These are phyloP conservation scores for Dactylonectria macrodidyma DNA, from an alignment of 2,329 filamentous ascomycete species.

Conservation along the genomic window DNA sequence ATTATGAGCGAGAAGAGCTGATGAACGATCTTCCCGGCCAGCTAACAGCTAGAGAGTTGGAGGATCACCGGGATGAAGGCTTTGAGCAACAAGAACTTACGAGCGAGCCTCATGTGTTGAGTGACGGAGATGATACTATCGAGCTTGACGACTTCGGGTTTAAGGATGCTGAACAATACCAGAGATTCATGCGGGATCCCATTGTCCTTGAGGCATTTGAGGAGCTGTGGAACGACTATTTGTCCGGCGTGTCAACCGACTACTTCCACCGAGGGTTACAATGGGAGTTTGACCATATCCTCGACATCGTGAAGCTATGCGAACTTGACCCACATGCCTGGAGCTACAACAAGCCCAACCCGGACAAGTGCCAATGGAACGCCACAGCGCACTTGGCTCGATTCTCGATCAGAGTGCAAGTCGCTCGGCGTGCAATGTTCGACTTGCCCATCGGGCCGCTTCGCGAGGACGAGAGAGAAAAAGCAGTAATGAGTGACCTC, in stretches of 20 bases:
- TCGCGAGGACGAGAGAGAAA: not conserved
- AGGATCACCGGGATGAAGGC: too few species aligned
- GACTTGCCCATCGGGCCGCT: not conserved
- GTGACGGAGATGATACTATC: too few species aligned
- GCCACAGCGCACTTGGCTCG: constrained; percentile 21
- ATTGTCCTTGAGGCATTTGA: not conserved
- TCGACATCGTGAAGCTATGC: constrained; percentile 1
- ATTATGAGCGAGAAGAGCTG: too few species aligned
- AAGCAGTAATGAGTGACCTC: not conserved
- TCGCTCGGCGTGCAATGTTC: not conserved
- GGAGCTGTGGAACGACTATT: not conserved
- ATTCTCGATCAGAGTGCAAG: constrained; percentile 13
- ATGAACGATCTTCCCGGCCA: too few species aligned
- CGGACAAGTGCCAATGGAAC: constrained; percentile 31
- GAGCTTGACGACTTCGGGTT: not conserved
- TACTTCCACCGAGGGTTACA: too few species aligned
- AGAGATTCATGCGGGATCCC: not conserved
- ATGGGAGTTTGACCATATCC: not conserved
- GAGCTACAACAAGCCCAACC: constrained; percentile 19
- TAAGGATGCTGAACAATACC: not conserved
- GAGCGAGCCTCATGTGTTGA: too few species aligned
- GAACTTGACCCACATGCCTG: constrained; percentile 11
- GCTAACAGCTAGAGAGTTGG: too few species aligned
- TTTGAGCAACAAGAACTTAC: too few species aligned
- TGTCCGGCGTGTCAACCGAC: not conserved